These are phyloP conservation scores for Pseudozyma sp. DNA, from an alignment of 1,284 basidiomycete species.

Conservation along the genomic window DNA sequence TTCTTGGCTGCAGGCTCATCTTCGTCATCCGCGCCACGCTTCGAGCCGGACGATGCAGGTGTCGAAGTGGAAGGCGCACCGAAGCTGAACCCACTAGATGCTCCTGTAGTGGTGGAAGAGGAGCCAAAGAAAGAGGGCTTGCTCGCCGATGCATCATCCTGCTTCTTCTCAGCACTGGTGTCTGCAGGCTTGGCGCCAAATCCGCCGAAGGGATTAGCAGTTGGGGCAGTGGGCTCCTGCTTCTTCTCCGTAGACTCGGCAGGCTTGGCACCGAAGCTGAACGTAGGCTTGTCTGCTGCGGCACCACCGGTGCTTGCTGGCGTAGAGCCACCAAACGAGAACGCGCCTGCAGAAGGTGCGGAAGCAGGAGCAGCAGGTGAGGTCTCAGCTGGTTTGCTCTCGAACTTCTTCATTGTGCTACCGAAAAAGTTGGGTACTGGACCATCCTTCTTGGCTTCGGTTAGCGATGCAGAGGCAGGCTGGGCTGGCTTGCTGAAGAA, in stretches of 20 bases:
- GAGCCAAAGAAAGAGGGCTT: constrained; percentile 46
- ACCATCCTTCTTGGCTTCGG: constrained; percentile 55
- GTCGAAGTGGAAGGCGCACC: constrained; percentile 27
- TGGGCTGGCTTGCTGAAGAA: constrained; percentile 47
- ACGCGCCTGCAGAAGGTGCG: constrained; percentile 6
- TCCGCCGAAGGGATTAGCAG: constrained; percentile 18
- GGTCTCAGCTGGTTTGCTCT: constrained; percentile 21
- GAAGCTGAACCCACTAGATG: constrained; percentile 42
- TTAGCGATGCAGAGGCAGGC: constrained; percentile 30
- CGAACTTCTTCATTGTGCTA: constrained; percentile 48
- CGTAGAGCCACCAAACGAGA: constrained; percentile 12
- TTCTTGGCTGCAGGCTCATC: constrained; percentile 39
- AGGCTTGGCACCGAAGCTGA: constrained; percentile 43
- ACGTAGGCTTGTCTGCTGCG: constrained; percentile 10
- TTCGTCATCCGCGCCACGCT: constrained; percentile 33
- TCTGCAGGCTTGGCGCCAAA: constrained; percentile 21
- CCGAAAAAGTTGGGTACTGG: constrained; percentile 64
- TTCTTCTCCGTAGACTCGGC: constrained; percentile 18
- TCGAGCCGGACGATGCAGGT: constrained; percentile 14
- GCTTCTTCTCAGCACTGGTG: background rate
- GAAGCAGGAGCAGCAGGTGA: constrained; percentile 10
- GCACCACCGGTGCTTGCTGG: background rate
- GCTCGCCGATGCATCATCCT: constrained; percentile 7
- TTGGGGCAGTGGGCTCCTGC: constrained; percentile 7
- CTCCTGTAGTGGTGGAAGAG: constrained; percentile 3